Base-by-base conservation (phyloP, 2,329 filamentous ascomycete species). In the Sarocladiaceae sp. region DNA sequence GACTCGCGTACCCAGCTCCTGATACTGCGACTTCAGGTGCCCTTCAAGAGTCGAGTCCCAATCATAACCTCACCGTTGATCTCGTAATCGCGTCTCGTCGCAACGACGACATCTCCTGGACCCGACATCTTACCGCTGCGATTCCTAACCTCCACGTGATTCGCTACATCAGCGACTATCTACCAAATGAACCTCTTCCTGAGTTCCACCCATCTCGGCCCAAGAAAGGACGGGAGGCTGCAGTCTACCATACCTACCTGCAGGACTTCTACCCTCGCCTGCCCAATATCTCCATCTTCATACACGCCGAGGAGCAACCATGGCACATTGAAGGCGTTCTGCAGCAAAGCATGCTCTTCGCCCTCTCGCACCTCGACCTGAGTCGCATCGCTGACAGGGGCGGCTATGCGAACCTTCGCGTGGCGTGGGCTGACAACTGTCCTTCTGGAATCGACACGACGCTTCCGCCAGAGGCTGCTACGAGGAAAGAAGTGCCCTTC, bases 191-290 rank as follows among this genome's bases (percentile, higher is more conserved):
- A 51, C 60, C 62, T 5, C 57, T 53, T 1, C 71, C 71, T 3
- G 55, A 59, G 12, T 62, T 72, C 18, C 71, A 73, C 47, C 69
- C 74, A 1, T 72, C 73, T 1, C 66, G 59, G 3, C 50, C 69
- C 45, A 76, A 77, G 53, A 80, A 80, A 57, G 80, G 80, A 26
- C 74, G 80, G 53, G 80, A 83, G 59, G 78, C 75, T 26, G 74
- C 78, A 62, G 70, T 78, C 6, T 82, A 83, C 55, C 66, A 81
- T 29, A 74, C 69, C 31, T 82, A 78, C 58, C 70, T 83, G 53
- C 72, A 80, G 53, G 76, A 80, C 55, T 70, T 75, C 57, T 83
- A 83, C 61, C 68, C 82, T 49, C 53, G 65, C 3, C 67, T 83
- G 3, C 70, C 76, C 2, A 76, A 80, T 44, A 67, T 81, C 48